A percentile compares a stretch with the other conserved stretches of the same genome.
Conservation (phyloP, 106 monocot genomes). For the Ottelia alismoides region DNA sequence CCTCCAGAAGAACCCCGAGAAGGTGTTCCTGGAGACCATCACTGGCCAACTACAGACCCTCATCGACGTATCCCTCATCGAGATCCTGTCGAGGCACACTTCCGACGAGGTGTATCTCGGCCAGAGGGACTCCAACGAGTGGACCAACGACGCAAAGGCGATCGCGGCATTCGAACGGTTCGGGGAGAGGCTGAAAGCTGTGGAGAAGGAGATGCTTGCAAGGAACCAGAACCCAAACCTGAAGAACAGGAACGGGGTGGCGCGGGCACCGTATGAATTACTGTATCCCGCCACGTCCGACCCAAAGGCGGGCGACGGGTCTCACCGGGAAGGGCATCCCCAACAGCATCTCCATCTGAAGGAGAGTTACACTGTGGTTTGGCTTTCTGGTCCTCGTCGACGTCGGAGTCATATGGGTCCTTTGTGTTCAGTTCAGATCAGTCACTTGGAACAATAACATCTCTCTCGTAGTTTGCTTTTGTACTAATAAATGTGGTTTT, state of each 20-base stretch:
- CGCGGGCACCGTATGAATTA: slow-evolving; percentile 37
- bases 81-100: too few species aligned
- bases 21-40: slow-evolving; percentile 31
- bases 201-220: slow-evolving; percentile 39
- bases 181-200: slow-evolving; percentile 22
- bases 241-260: slow-evolving; percentile 42
- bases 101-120: too few species aligned
- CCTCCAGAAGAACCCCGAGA: slow-evolving; percentile 32
- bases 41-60: slow-evolving; percentile 34
- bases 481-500: too few species aligned
- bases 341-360: too few species aligned
- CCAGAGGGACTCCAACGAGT: slow-evolving; percentile 21
- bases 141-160: too few species aligned
- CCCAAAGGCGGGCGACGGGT: slow-evolving; percentile 17
- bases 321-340: too few species aligned
- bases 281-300: slow-evolving; percentile 40
- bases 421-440: too few species aligned
- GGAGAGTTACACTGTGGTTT: too few species aligned
- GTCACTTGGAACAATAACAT: too few species aligned
- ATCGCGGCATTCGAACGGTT: slow-evolving; percentile 35
- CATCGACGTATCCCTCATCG: slow-evolving; percentile 24
- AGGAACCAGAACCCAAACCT: slow-evolving; percentile 33
- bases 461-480: too few species aligned
- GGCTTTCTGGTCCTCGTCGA: too few species aligned
- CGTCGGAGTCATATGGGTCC: too few species aligned